These are phyloP conservation scores for Candida tibetensis DNA, from an alignment of 805 yeast genomes.

Conservation along the genomic window DNA sequence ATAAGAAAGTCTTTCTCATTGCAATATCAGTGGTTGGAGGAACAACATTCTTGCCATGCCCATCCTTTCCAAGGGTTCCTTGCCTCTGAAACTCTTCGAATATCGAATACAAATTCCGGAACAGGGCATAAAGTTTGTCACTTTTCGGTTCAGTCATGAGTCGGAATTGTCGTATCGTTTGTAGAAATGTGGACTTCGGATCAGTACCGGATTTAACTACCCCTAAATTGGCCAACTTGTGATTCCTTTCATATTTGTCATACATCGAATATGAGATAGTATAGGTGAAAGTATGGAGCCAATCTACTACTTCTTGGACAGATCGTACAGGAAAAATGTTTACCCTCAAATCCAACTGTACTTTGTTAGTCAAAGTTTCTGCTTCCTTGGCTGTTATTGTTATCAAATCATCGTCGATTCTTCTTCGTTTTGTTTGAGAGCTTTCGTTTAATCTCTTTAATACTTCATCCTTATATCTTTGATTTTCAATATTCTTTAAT, in stretches of 20 bases:
- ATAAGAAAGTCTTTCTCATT: slow-evolving; percentile 46
- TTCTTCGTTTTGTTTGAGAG: slow-evolving; percentile 4
- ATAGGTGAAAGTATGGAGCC: slow-evolving; percentile 58
- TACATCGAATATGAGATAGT: slow-evolving; percentile 51
- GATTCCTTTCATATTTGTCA: slow-evolving; percentile 55
- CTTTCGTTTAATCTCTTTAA: slow-evolving; percentile 5
- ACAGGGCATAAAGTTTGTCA: slow-evolving; percentile 40
- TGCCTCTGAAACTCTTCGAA: slow-evolving; percentile 22
- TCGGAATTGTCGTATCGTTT: slow-evolving; percentile 55
- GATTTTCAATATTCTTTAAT: slow-evolving; percentile 45
- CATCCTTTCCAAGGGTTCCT: slow-evolving; percentile 40
- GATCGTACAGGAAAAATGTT: slow-evolving; percentile 52
- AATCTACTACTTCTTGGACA: slow-evolving; percentile 43
- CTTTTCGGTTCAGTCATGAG: slow-evolving; percentile 54
- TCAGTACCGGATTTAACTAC: slow-evolving; percentile 53
- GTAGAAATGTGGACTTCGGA: slow-evolving; percentile 43
- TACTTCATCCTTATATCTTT: slow-evolving; percentile 32
- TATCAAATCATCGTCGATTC: slow-evolving; percentile 1
- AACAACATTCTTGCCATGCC: slow-evolving; percentile 44
- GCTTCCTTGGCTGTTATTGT: slow-evolving; percentile 29
- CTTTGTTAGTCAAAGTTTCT: slow-evolving; percentile 38
- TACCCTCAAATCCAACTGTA: slow-evolving; percentile 46
- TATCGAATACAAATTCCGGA: slow-evolving; percentile 37
- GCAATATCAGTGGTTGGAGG: slow-evolving; percentile 51
- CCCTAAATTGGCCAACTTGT: slow-evolving; percentile 54